Conservation (phyloP, 2,329 filamentous ascomycete species). For the Dichotomopilus funicola region DNA sequence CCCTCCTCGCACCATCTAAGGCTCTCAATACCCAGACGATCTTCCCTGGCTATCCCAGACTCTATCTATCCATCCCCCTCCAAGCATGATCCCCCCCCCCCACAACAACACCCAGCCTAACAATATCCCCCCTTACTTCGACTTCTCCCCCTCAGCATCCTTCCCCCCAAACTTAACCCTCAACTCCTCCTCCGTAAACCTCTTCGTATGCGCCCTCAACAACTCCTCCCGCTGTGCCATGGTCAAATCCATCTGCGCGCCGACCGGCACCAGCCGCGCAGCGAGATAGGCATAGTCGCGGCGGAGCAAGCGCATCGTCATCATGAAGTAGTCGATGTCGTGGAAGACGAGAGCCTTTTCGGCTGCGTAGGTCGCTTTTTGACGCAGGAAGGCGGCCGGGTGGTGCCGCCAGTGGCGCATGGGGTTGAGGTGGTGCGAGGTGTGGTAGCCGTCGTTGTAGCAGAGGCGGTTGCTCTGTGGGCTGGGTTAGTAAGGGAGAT, state of each 20-base stretch:
- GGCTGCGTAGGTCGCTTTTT: background rate
- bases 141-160: background rate
- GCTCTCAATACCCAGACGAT: too few relatives aligned
- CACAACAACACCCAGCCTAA: background rate
- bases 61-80: too few relatives aligned
- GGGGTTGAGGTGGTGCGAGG: conserved; percentile 6
- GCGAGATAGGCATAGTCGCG: conserved; percentile 1
- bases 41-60: too few relatives aligned
- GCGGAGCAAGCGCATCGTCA: background rate
- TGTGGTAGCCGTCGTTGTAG: conserved; percentile 11
- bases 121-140: background rate
- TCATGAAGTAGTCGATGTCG: conserved; percentile 6
- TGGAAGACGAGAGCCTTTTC: conserved; percentile 4
- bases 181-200: conserved; percentile 2
- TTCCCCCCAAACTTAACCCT: background rate
- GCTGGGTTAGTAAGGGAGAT: background rate
- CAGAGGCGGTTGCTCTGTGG: conserved; percentile 6
- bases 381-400: conserved; percentile 1
- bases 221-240: background rate
- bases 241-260: conserved; percentile 2
- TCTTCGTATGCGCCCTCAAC: background rate
- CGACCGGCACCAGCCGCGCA: background rate
- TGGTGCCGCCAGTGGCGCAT: conserved; percentile 5
- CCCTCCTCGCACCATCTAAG: too few relatives aligned
- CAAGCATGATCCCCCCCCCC: too few relatives aligned